A percentile compares a stretch with the other conserved stretches of the same genome.
Conservation (phyloP, 1,139 yeast genomes). For the Sugiyamaella castrensis region DNA sequence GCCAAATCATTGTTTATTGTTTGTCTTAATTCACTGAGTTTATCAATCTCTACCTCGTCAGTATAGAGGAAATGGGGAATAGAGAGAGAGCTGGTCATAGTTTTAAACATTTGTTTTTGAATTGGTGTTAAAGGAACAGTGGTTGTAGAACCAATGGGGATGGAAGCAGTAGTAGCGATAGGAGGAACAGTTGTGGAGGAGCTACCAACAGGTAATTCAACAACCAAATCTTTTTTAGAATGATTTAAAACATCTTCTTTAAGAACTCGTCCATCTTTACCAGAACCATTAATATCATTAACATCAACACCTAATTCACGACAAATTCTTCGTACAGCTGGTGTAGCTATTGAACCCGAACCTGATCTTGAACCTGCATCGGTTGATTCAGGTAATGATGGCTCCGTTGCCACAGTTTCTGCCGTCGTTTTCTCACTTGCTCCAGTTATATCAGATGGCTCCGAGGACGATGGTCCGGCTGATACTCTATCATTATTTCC, state of each 20-base stretch:
- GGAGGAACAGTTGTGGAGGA: slow-evolving; percentile 7
- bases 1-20: slow-evolving; percentile 28
- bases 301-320: slow-evolving; percentile 33
- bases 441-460: slow-evolving; percentile 4
- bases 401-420: background rate
- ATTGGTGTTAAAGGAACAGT: slow-evolving; percentile 31
- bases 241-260: slow-evolving; percentile 35
- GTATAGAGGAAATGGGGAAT: slow-evolving; percentile 39
- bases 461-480: background rate
- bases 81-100: slow-evolving; percentile 36
- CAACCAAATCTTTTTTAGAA: slow-evolving; percentile 12
- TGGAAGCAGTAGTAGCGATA: slow-evolving; percentile 10
- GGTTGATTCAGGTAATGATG: background rate
- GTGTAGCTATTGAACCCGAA: slow-evolving; percentile 33
- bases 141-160: slow-evolving; percentile 16
- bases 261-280: slow-evolving; percentile 38
- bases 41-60: slow-evolving; percentile 35
- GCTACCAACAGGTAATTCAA: background rate
- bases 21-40: slow-evolving; percentile 27
- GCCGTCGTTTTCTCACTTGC: slow-evolving; percentile 1
- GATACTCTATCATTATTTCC: background rate
- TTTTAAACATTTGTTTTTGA: slow-evolving; percentile 37
- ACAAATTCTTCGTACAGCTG: slow-evolving; percentile 37
- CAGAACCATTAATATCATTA: slow-evolving; percentile 31
- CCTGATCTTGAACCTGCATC: background rate